phyloP scores from a whole-genome alignment of 1,139 yeast genomes.

The Yamadazyma mexicana region DNA sequence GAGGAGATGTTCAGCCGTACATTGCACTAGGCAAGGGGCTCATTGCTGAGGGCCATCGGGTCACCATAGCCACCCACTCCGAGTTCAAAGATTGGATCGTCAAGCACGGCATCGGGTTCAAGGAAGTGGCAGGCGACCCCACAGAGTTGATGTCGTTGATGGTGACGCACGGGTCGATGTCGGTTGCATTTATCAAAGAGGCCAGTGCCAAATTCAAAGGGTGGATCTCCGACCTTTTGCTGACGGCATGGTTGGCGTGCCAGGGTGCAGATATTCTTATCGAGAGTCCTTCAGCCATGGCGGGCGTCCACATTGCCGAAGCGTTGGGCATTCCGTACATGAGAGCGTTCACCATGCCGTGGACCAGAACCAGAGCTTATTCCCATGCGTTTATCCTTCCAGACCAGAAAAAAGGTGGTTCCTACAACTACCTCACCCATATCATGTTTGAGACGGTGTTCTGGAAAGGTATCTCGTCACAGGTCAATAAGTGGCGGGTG shows the following conservation, averaged over 20 bases:
- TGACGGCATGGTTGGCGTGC: conserved; percentile 82
- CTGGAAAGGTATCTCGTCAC: conserved; percentile 92
- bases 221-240: conserved; percentile 76
- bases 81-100: conserved; percentile 80
- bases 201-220: conserved; percentile 75
- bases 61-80: conserved; percentile 79
- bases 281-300: conserved; percentile 95
- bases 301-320: conserved; percentile 92
- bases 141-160: conserved; percentile 87
- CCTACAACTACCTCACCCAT: conserved; percentile 88
- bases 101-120: conserved; percentile 65
- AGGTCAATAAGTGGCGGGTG: conserved; percentile 85
- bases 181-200: conserved; percentile 78
- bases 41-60: conserved; percentile 75
- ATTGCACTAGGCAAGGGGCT: conserved; percentile 85
- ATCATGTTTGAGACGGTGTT: conserved; percentile 88
- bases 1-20: conserved; percentile 97
- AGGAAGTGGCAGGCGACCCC: conserved; percentile 87
- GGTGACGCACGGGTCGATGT: conserved; percentile 88
- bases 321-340: conserved; percentile 86
- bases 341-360: conserved; percentile 97
- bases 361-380: conserved; percentile 94
- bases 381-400: conserved; percentile 97
- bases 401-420: conserved; percentile 88
- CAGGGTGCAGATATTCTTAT: conserved; percentile 80